Evolutionary conservation across 805 yeast genomes (phyloP).

Genomic region (Nakazawaea ishiwadae): DNA sequence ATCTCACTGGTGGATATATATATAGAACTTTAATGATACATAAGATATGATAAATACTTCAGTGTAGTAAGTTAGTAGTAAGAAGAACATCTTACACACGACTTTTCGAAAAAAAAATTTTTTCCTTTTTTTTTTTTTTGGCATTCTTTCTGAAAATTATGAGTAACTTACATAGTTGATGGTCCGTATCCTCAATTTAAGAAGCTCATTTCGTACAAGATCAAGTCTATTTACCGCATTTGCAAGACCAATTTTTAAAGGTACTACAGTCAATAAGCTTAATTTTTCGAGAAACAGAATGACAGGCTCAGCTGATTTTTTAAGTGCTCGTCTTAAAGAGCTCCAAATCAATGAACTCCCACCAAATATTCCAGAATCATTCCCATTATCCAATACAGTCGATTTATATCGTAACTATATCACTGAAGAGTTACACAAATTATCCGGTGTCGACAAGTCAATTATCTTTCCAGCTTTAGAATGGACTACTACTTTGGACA

Average conservation of each 20-base stretch:
- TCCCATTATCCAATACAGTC: slow-evolving; percentile 73
- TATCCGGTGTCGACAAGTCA: slow-evolving; percentile 66
- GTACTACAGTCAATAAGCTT: neutral
- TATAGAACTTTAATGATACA: too few relatives aligned
- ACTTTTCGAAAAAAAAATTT: neutral
- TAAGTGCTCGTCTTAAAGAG: slow-evolving; percentile 20
- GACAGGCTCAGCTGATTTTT: slow-evolving; percentile 21
- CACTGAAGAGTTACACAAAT: slow-evolving; percentile 65
- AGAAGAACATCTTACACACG: neutral
- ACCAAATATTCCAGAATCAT: slow-evolving; percentile 47
- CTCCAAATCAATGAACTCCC: slow-evolving; percentile 33
- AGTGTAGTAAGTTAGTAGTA: too few relatives aligned
- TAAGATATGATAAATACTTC: too few relatives aligned
- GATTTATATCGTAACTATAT: slow-evolving; percentile 90
- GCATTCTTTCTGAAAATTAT: too few relatives aligned
- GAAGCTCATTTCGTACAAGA: neutral
- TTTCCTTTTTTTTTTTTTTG: neutral
- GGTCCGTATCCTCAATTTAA: neutral
- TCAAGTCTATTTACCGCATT: neutral
- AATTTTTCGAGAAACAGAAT: slow-evolving; percentile 13
- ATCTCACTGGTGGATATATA: too few relatives aligned
- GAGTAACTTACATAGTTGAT: slow-evolving; percentile 3
- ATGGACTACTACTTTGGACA: slow-evolving; percentile 77
- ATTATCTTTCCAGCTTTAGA: slow-evolving; percentile 83
- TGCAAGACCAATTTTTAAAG: neutral